Evolutionary conservation across 805 yeast genomes (phyloP).

Genomic region (Lachancea waltii): DNA sequence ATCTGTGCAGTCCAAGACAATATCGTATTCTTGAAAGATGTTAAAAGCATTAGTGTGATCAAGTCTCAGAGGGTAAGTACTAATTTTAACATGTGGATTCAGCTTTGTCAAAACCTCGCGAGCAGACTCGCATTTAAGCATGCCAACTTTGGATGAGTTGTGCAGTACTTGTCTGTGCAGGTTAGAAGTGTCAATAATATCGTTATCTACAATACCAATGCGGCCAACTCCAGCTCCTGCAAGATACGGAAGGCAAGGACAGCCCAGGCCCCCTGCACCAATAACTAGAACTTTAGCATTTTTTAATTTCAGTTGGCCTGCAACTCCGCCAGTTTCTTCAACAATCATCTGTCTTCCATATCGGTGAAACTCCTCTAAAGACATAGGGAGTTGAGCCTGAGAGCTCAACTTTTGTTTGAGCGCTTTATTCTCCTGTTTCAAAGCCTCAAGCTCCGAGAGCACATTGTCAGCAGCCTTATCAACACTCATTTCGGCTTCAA

Average conservation of each 20-base stretch:
- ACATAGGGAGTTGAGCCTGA: slow-evolving; percentile 16
- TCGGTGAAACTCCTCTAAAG: slow-evolving; percentile 64
- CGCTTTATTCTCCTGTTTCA: slow-evolving; percentile 25
- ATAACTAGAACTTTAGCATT: slow-evolving; percentile 60
- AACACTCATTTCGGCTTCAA: not conserved
- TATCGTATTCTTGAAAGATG: slow-evolving; percentile 59
- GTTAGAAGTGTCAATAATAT: slow-evolving; percentile 76
- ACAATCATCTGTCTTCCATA: slow-evolving; percentile 97
- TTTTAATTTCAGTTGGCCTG: slow-evolving; percentile 52
- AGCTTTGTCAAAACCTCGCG: slow-evolving; percentile 41
- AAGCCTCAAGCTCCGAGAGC: slow-evolving; percentile 19
- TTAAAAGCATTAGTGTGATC: slow-evolving; percentile 52
- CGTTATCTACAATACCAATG: slow-evolving; percentile 84
- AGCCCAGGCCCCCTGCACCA: slow-evolving; percentile 97
- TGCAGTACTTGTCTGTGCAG: slow-evolving; percentile 88
- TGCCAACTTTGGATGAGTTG: slow-evolving; percentile 56
- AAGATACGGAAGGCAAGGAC: slow-evolving; percentile 80
- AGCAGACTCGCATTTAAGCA: slow-evolving; percentile 77
- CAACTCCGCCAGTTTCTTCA: slow-evolving; percentile 56
- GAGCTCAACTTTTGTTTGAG: slow-evolving; percentile 16
- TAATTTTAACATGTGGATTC: slow-evolving; percentile 62
- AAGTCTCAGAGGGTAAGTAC: slow-evolving; percentile 47
- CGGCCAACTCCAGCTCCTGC: slow-evolving; percentile 84
- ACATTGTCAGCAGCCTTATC: not conserved
- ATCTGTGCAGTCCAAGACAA: slow-evolving; percentile 90